Evolutionary conservation across 257 asterid genomes (phyloP).

Genomic region (Anisodus tanguticus): DNA sequence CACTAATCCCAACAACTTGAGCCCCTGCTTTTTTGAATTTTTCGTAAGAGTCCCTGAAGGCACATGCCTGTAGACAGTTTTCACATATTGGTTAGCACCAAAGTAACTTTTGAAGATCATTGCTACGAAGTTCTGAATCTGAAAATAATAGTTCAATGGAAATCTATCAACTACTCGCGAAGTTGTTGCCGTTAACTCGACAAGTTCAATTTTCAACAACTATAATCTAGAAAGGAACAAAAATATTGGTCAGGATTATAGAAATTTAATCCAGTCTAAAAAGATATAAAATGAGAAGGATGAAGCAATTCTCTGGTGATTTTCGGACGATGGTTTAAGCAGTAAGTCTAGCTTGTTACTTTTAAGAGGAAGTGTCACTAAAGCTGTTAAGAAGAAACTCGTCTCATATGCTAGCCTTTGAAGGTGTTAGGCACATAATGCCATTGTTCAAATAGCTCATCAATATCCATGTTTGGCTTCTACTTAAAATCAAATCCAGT

Average conservation of each 20-base stretch:
- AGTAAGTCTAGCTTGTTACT: slow-evolving; percentile 2
- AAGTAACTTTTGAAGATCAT: background rate
- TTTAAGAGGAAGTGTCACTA: background rate
- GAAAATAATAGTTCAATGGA: background rate
- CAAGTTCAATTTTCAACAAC: background rate
- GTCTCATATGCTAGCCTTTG: background rate
- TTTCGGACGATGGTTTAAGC: background rate
- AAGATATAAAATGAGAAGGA: background rate
- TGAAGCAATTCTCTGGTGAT: background rate
- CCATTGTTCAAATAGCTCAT: background rate
- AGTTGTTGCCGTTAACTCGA: background rate
- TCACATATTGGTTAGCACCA: slow-evolving; percentile 4
- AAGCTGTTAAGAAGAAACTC: background rate
- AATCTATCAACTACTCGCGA: slow-evolving; percentile 9
- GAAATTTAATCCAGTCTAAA: background rate
- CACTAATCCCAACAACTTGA: slow-evolving; percentile 89
- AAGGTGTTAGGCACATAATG: slow-evolving; percentile 1
- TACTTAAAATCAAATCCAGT: background rate
- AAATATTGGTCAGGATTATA: background rate
- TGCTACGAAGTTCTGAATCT: background rate
- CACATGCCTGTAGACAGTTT: slow-evolving; percentile 75
- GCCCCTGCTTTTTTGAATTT: slow-evolving; percentile 99
- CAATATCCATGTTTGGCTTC: background rate
- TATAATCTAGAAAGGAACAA: background rate
- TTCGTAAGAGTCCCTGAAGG: slow-evolving; percentile 96